A percentile compares a stretch with the other conserved stretches of the same genome.
These are phyloP conservation scores for Celoporthe dispersa DNA, from an alignment of 2,329 filamentous ascomycete species.

Conservation along the genomic window DNA sequence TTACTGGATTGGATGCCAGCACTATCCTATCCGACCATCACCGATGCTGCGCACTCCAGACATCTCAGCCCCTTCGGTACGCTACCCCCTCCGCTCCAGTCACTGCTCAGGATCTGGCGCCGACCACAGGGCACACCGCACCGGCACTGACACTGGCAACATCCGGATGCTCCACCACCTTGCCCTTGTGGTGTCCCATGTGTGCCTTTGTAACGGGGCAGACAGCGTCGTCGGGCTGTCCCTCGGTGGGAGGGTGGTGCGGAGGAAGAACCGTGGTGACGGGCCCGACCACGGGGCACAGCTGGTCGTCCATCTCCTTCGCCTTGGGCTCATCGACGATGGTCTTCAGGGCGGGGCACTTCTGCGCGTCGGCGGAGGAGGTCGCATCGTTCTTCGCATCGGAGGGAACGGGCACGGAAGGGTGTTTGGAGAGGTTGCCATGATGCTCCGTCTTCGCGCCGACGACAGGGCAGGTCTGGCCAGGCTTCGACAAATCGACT, in stretches of 20 bases:
- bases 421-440: conserved; percentile 45
- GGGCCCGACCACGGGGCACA: conserved; percentile 48
- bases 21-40: background rate
- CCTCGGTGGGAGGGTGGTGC: conserved; percentile 42
- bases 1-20: background rate
- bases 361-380: conserved; percentile 41
- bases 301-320: conserved; percentile 46
- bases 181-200: conserved; percentile 48
- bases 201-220: conserved; percentile 49
- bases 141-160: conserved; percentile 37
- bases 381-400: conserved; percentile 30
- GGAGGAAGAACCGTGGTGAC: conserved; percentile 48
- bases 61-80: background rate
- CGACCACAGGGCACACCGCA: conserved; percentile 46
- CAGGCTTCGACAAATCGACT: conserved; percentile 46
- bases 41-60: background rate
- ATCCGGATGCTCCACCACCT: conserved; percentile 42
- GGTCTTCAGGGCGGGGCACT: conserved; percentile 43
- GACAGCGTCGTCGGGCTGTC: conserved; percentile 40
- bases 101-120: conserved; percentile 34
- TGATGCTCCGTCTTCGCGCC: conserved; percentile 49
- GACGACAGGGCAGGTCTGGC: conserved; percentile 47
- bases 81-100: background rate
- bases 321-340: conserved; percentile 44
- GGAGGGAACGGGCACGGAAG: conserved; percentile 38